Conservation (phyloP, 108 stramenopile species). For the Pseudonitzschia multiseries region DNA sequence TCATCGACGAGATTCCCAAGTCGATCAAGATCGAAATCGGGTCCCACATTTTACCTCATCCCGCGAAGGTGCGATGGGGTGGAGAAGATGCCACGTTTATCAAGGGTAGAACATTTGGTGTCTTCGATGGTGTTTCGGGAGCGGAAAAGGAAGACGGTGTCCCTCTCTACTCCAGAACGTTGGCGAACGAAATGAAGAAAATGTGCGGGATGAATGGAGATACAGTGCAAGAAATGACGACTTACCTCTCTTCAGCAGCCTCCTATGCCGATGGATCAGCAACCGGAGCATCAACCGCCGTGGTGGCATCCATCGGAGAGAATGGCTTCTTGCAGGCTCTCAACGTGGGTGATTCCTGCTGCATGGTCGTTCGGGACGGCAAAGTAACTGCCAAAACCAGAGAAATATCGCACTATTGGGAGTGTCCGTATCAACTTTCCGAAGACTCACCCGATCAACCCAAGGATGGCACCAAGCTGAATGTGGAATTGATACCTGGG, state of each 20-base stretch:
- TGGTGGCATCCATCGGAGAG: constrained; percentile 74
- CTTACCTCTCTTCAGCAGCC: constrained; percentile 55
- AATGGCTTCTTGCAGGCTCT: constrained; percentile 73
- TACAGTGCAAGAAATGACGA: constrained; percentile 58
- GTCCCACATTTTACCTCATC: constrained; percentile 74
- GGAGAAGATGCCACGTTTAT: constrained; percentile 86
- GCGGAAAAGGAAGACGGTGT: constrained; percentile 74
- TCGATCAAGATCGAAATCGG: constrained; percentile 54
- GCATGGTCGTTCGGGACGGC: constrained; percentile 68
- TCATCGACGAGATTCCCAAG: constrained; percentile 11
- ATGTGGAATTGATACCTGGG: constrained; percentile 63
- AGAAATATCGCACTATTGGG: constrained; percentile 85
- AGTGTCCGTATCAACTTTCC: constrained; percentile 87
- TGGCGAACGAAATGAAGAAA: constrained; percentile 69
- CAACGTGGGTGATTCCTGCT: constrained; percentile 81
- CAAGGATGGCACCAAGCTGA: constrained; percentile 72
- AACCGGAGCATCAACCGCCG: constrained; percentile 84
- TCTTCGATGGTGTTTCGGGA: constrained; percentile 89
- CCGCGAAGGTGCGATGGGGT: constrained; percentile 82
- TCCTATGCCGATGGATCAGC: constrained; percentile 60
- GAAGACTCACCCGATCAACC: constrained; percentile 81
- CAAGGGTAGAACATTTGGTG: constrained; percentile 73
- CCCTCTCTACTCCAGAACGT: constrained; percentile 68
- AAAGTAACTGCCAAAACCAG: constrained; percentile 62
- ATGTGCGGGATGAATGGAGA: constrained; percentile 35